These are phyloP conservation scores for Przewalskia tangutica DNA, from an alignment of 257 asterid genomes.

Conservation along the genomic window DNA sequence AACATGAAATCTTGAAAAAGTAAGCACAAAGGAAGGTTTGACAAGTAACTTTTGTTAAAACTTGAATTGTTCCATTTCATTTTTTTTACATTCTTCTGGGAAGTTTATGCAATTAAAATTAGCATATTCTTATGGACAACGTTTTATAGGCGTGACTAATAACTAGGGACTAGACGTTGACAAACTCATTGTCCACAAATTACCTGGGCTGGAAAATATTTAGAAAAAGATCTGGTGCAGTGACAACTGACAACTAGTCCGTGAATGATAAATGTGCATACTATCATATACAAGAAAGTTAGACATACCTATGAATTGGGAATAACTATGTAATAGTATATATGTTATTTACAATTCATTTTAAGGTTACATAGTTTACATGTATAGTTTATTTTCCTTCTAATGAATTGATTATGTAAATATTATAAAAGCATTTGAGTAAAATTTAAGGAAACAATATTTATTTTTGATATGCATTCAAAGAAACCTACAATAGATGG, in stretches of 20 bases:
- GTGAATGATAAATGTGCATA: not conserved
- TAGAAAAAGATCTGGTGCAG: not conserved
- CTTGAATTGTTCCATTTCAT: not conserved
- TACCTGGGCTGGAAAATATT: not conserved
- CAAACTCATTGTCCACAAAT: not conserved
- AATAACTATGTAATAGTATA: not conserved
- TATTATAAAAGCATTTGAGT: not conserved
- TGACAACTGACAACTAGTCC: not conserved
- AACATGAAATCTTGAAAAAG: not conserved
- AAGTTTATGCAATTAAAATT: not conserved
- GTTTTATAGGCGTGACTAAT: not conserved
- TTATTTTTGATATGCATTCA: not conserved
- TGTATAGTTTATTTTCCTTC: not conserved
- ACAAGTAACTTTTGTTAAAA: not conserved
- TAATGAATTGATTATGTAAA: not conserved
- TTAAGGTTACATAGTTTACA: not conserved
- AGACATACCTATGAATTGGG: not conserved
- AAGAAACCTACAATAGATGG: not conserved
- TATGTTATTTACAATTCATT: not conserved
- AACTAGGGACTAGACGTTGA: not conserved
- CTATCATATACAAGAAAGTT: not conserved
- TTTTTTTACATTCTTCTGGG: not conserved
- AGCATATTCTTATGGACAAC: not conserved
- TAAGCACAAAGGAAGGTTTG: not conserved
- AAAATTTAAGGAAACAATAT: not conserved